phyloP scores from a whole-genome alignment of 768 basidiomycete species.

The Tulasnella sp. region DNA sequence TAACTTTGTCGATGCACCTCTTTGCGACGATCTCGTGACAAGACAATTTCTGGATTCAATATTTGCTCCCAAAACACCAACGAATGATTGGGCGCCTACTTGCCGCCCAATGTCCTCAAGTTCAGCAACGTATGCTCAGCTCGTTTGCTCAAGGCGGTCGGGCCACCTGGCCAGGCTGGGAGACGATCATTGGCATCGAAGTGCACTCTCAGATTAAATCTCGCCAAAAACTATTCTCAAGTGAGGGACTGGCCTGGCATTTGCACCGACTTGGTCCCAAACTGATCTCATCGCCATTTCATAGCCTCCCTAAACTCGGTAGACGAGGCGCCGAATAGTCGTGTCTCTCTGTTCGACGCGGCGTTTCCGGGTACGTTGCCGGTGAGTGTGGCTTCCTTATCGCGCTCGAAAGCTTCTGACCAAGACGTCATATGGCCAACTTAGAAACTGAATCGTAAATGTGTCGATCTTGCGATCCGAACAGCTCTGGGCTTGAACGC shows the following conservation, averaged over 20 bases:
- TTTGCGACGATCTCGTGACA: too few relatives aligned
- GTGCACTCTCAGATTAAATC: slow-evolving; percentile 92
- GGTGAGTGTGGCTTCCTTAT: slow-evolving; percentile 35
- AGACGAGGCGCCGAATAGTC: slow-evolving; percentile 54
- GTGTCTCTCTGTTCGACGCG: slow-evolving; percentile 70
- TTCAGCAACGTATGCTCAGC: too few relatives aligned
- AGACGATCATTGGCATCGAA: slow-evolving; percentile 86
- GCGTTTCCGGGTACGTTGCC: slow-evolving; percentile 91
- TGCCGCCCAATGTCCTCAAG: too few relatives aligned
- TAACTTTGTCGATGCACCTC: too few relatives aligned
- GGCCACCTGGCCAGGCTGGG: slow-evolving; percentile 65
- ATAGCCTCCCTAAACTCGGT: slow-evolving; percentile 34
- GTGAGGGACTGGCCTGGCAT: slow-evolving; percentile 30
- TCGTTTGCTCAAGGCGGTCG: background rate
- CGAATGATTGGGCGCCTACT: too few relatives aligned
- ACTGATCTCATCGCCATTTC: background rate
- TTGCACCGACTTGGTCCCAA: background rate
- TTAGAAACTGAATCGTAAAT: slow-evolving; percentile 51
- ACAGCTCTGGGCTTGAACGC: slow-evolving; percentile 69
- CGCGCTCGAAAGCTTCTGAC: background rate
- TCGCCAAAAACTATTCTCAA: slow-evolving; percentile 77
- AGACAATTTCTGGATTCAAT: too few relatives aligned
- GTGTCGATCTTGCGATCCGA: slow-evolving; percentile 67
- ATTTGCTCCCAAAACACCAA: too few relatives aligned
- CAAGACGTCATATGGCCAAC: background rate